phyloP scores from a whole-genome alignment of 164 flowering plant genomes.

The Hamamelis virginiana region DNA sequence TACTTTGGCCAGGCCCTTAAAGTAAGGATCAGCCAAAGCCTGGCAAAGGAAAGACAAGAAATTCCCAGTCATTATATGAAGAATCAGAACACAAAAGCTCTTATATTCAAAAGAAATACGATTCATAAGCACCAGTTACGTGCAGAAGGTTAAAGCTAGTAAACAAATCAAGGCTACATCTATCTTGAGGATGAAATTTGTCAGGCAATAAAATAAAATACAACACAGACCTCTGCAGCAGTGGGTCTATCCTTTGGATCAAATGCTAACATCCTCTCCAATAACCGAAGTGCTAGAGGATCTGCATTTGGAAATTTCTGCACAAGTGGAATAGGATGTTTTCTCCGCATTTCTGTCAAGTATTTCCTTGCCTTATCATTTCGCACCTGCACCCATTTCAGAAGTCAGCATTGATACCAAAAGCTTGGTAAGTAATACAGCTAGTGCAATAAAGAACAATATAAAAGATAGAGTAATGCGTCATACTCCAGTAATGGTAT shows the following conservation, averaged over 20 bases:
- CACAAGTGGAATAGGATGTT: slow-evolving; percentile 44
- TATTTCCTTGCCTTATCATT: slow-evolving; percentile 73
- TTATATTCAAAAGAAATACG: neutral
- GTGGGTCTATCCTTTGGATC: slow-evolving; percentile 68
- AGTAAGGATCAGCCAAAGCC: slow-evolving; percentile 18
- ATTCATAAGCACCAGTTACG: neutral
- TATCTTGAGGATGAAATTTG: neutral
- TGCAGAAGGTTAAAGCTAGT: neutral
- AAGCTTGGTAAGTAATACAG: too few species aligned
- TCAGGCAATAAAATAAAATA: neutral
- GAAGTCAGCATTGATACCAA: neutral
- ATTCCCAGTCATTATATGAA: neutral
- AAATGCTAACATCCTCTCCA: slow-evolving; percentile 56
- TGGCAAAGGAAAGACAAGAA: neutral
- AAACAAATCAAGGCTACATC: neutral
- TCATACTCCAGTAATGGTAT: slow-evolving; percentile 57
- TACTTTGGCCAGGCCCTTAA: slow-evolving; percentile 16
- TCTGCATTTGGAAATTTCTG: slow-evolving; percentile 61
- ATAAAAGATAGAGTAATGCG: neutral
- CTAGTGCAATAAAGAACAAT: neutral
- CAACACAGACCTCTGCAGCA: slow-evolving; percentile 50
- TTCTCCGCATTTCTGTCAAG: slow-evolving; percentile 60
- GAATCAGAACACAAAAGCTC: neutral
- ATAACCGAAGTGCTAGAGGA: slow-evolving; percentile 48
- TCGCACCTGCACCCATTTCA: slow-evolving; percentile 40